Evolutionary conservation across 2,329 filamentous ascomycete genomes (phyloP), one percentile per base, ranked within the genome.

Genomic region (Waltergamsia citrina): DNA sequence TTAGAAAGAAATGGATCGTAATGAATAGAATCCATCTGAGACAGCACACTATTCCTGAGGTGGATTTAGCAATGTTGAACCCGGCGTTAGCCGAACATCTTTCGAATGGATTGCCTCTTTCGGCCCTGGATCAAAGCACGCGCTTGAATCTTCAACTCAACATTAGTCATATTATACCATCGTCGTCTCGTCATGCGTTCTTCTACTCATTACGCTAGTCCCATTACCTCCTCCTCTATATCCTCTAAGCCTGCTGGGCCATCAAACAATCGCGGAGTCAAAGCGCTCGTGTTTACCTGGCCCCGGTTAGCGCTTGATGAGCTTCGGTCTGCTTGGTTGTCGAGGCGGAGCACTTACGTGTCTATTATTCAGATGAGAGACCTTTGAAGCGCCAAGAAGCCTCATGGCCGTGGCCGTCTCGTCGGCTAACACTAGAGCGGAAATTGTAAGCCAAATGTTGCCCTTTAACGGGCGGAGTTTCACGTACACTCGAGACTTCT

Each of bases 391-490:
- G 10, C 33, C 33, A 4, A 35, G 33, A 7, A 35, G 18, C 8
- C 33, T 20, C 33, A 35, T 29, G 5, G 33, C 27, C 27, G 33
- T 35, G 3, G 20, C 23, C 16, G 32, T 34, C 18, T 34, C 32
- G 9, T 34, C 32, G 5, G 16, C 15, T 6, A 34, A 18, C 5
- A 34, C 32, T 34, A 19, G 10, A 4, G n/a, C n/a, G 21, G 11
- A 18, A n/a, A 12, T 17, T 9, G 15, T 14, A n/a, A n/a, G n/a
- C n/a, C n/a, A n/a, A n/a, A 31, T 15, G 12, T 15, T 8, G 29
- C 29, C 21, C 17, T 18, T 31, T 29, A 10, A 29, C 14, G 11
- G 24, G 11, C 24, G 11, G 5, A 26, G 11, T 26, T 14, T 12
- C 14, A 12, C 11, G 11, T 14, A 26, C 24, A 26, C 9, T 6